A percentile compares a stretch with the other conserved stretches of the same genome.
phyloP scores from a whole-genome alignment of 176 grass and related monocot species.

The Eragrostis curvula region DNA sequence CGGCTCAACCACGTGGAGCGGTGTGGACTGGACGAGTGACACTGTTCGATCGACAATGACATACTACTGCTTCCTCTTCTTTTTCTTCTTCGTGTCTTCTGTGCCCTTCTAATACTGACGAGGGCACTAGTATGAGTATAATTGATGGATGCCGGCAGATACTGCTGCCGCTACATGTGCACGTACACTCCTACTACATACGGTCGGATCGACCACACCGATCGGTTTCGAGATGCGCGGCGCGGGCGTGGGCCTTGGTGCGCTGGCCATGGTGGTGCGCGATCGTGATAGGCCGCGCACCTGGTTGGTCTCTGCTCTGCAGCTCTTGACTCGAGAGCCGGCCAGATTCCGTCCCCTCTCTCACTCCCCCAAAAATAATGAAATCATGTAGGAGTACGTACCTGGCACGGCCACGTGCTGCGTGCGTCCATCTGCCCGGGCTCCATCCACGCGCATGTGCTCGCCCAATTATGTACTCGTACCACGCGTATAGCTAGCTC shows the following conservation, averaged over 20 bases:
- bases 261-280: background rate
- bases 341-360: background rate
- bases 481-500: background rate
- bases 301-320: background rate
- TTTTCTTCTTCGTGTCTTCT: background rate
- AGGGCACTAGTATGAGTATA: no score
- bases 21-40: no score
- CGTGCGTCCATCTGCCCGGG: background rate
- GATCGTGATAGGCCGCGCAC: background rate
- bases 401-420: background rate
- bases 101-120: background rate
- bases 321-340: background rate
- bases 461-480: background rate
- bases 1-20: no score
- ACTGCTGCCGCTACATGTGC: background rate
- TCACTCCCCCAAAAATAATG: background rate
- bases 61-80: background rate
- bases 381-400: background rate
- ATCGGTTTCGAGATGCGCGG: background rate
- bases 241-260: background rate
- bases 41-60: no score
- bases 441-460: background rate
- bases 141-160: background rate
- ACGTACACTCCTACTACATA: background rate
- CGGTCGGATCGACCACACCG: background rate